phyloP scores from a whole-genome alignment of 2,329 filamentous ascomycete genomes.

The Colletotrichum viniferum region DNA sequence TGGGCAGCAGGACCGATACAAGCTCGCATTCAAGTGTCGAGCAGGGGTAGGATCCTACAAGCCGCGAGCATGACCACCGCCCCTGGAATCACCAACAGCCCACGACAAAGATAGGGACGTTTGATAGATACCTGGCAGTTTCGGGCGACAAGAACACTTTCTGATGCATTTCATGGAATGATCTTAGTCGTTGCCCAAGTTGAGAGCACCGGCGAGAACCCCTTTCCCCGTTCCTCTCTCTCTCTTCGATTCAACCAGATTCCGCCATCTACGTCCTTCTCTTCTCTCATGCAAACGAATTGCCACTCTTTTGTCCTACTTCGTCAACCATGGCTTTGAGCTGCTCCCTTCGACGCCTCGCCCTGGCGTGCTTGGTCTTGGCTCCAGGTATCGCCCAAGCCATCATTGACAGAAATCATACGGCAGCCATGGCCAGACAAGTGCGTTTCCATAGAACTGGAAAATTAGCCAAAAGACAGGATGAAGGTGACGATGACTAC shows the following conservation, averaged over 20 bases:
- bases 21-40: background rate
- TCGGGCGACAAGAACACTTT: background rate
- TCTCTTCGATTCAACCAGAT: background rate
- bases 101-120: background rate
- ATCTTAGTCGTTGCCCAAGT: background rate
- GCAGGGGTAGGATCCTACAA: background rate
- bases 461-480: background rate
- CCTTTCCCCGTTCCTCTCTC: background rate
- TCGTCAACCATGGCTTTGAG: background rate
- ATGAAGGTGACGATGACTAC: constrained; percentile 2
- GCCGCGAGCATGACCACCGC: background rate
- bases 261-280: background rate
- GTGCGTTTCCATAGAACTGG: background rate
- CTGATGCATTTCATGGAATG: background rate
- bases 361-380: background rate
- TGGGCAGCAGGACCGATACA: background rate
- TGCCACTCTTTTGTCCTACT: background rate
- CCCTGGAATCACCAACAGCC: background rate
- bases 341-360: background rate
- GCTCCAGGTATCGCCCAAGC: background rate
- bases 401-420: background rate
- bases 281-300: background rate
- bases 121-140: background rate
- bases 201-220: background rate
- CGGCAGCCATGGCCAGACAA: background rate